These are phyloP conservation scores for Erythrophleum ivorense DNA, from an alignment of 331 rosid species.

Conservation along the genomic window DNA sequence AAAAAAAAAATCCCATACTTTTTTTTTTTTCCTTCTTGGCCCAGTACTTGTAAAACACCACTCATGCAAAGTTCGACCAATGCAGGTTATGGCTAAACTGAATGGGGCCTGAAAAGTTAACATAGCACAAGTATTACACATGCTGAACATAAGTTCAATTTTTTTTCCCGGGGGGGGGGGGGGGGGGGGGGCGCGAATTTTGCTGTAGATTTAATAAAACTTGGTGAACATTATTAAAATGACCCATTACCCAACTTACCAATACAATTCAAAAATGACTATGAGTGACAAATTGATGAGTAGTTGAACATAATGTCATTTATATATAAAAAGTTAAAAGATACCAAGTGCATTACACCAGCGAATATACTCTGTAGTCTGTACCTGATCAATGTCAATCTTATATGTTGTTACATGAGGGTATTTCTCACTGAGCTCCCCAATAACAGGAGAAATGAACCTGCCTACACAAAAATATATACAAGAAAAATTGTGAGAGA, in stretches of 20 bases:
- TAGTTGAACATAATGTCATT: neutral
- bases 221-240: neutral
- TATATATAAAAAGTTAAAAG: neutral
- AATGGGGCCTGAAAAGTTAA: neutral
- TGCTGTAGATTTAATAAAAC: neutral
- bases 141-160: neutral
- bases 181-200: neutral
- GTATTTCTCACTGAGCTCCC: constrained; percentile 63
- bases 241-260: neutral
- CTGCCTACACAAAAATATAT: constrained; percentile 60
- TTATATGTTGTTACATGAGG: constrained; percentile 80
- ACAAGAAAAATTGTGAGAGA: constrained; percentile 29
- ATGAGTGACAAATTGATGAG: neutral
- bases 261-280: neutral
- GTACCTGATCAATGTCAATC: constrained; percentile 89
- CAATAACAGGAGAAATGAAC: constrained; percentile 69
- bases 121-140: neutral
- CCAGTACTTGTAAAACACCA: neutral
- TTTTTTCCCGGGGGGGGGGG: neutral
- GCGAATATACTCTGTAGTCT: neutral
- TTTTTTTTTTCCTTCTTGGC: neutral
- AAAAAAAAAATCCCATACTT: neutral
- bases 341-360: neutral
- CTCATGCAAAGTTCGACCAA: neutral
- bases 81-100: neutral